A percentile compares a stretch with the other conserved stretches of the same genome.
Evolutionary conservation across 805 yeast genomes (phyloP).

Genomic region (Torulaspora indica): DNA sequence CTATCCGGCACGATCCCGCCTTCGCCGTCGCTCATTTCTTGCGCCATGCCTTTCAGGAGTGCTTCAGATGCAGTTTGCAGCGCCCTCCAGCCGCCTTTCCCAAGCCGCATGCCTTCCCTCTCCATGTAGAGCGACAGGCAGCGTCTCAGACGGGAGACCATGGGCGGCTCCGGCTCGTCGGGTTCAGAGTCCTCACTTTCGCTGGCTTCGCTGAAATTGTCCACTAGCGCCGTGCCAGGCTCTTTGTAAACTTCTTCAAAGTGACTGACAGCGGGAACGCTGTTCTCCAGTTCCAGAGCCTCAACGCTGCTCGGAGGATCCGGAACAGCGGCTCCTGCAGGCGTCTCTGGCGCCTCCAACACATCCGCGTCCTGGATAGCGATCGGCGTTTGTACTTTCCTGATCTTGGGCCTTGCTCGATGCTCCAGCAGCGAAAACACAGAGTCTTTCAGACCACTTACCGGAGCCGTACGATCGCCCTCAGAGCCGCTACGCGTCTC

Average conservation of each 20-base stretch:
- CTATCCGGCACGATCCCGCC: slow-evolving; percentile 13
- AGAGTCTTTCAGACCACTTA: slow-evolving; percentile 1
- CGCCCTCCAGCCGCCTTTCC: slow-evolving; percentile 15
- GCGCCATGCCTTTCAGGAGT: slow-evolving; percentile 8
- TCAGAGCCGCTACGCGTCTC: too few species aligned
- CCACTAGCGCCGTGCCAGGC: too few species aligned
- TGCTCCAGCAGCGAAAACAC: slow-evolving; percentile 15
- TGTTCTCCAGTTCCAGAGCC: too few species aligned
- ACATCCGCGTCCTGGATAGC: slow-evolving; percentile 8
- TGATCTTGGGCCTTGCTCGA: slow-evolving; percentile 13
- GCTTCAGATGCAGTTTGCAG: slow-evolving; percentile 14
- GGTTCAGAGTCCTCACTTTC: slow-evolving; percentile 4
- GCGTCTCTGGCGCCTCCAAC: too few species aligned
- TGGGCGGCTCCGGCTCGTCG: slow-evolving; percentile 9
- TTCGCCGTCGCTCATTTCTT: slow-evolving; percentile 11
- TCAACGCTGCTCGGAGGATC: too few species aligned
- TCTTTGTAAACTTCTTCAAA: too few species aligned
- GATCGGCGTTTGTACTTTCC: slow-evolving; percentile 18
- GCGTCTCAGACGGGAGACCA: slow-evolving; percentile 8
- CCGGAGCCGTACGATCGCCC: too few species aligned
- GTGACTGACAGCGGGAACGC: too few species aligned
- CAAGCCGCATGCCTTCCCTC: slow-evolving; percentile 9
- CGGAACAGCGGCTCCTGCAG: too few species aligned
- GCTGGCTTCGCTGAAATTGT: neutral
- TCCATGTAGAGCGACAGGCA: slow-evolving; percentile 6